Evolutionary conservation across 495 filamentous ascomycete species (phyloP).

Genomic region (Neurospora africana): DNA sequence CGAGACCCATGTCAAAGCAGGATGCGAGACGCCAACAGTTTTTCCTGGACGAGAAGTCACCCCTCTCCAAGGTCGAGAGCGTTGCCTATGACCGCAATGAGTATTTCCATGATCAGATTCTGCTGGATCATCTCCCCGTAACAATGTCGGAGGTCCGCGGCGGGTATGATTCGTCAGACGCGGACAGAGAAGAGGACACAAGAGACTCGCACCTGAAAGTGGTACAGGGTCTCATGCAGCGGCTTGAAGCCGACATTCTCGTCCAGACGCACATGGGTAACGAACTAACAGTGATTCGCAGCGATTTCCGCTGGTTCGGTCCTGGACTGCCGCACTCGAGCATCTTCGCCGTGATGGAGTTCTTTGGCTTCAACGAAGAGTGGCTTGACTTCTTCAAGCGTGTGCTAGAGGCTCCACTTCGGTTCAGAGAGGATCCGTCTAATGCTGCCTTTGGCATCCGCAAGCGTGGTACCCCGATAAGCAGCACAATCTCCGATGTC

Average conservation of each 20-base stretch:
- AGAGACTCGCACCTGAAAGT: conserved; percentile 15
- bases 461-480: conserved; percentile 47
- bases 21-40: conserved; percentile 13
- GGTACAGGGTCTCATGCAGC: conserved; percentile 50
- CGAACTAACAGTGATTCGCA: conserved; percentile 48
- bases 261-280: conserved; percentile 40
- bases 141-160: conserved; percentile 21
- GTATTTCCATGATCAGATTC: conserved; percentile 18
- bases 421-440: conserved; percentile 28
- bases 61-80: neutral
- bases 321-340: conserved; percentile 51
- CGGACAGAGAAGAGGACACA: conserved; percentile 10
- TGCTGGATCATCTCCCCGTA: conserved; percentile 41
- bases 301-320: conserved; percentile 54
- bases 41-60: conserved; percentile 6
- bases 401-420: conserved; percentile 49
- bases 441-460: conserved; percentile 27
- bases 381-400: conserved; percentile 54
- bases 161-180: conserved; percentile 8
- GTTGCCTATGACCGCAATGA: conserved; percentile 3
- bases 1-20: conserved; percentile 10
- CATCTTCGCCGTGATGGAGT: conserved; percentile 45
- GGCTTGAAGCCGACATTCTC: conserved; percentile 48
- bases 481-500: conserved; percentile 46
- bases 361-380: conserved; percentile 47